phyloP scores from a whole-genome alignment of 2,329 filamentous ascomycete species.

The Cladophialophora yegresii region DNA sequence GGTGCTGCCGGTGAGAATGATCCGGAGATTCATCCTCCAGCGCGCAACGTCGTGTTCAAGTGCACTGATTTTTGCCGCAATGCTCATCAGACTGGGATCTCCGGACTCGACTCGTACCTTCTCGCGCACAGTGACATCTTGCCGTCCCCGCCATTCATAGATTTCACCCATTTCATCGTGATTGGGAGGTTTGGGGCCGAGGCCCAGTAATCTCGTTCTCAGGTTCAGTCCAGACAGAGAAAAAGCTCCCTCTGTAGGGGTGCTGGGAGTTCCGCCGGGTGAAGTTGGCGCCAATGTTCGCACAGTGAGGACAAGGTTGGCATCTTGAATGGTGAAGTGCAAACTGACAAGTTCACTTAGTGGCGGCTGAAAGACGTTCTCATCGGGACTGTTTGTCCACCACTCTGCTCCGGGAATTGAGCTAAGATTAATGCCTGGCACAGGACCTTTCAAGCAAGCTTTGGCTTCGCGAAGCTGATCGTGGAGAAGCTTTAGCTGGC shows the following conservation, averaged over 20 bases:
- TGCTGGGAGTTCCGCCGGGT: conserved; percentile 58
- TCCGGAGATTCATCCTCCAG: conserved; percentile 69
- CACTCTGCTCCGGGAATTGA: conserved; percentile 52
- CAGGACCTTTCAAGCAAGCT: conserved; percentile 56
- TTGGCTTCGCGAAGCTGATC: conserved; percentile 64
- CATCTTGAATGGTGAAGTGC: conserved; percentile 68
- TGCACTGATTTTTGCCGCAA: conserved; percentile 79
- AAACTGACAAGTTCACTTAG: conserved; percentile 72
- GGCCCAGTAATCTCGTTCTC: conserved; percentile 57
- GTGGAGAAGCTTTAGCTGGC: conserved; percentile 60
- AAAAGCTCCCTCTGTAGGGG: conserved; percentile 68
- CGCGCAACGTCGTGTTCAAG: conserved; percentile 71
- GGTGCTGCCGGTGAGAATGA: conserved; percentile 68
- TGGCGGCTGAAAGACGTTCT: conserved; percentile 66
- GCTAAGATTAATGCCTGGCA: conserved; percentile 21
- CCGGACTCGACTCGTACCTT: conserved; percentile 87
- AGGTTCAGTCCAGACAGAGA: conserved; percentile 60
- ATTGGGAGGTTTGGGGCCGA: conserved; percentile 54
- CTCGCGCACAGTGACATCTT: conserved; percentile 81
- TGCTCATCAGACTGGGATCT: conserved; percentile 80
- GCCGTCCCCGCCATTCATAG: conserved; percentile 65
- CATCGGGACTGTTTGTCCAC: conserved; percentile 58
- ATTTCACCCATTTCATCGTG: conserved; percentile 79
- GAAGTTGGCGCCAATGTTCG: conserved; percentile 68
- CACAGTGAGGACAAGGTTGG: conserved; percentile 68